Evolutionary conservation across 2,329 filamentous ascomycete genomes (phyloP).

Genomic region (Aspergillus sp.): DNA sequence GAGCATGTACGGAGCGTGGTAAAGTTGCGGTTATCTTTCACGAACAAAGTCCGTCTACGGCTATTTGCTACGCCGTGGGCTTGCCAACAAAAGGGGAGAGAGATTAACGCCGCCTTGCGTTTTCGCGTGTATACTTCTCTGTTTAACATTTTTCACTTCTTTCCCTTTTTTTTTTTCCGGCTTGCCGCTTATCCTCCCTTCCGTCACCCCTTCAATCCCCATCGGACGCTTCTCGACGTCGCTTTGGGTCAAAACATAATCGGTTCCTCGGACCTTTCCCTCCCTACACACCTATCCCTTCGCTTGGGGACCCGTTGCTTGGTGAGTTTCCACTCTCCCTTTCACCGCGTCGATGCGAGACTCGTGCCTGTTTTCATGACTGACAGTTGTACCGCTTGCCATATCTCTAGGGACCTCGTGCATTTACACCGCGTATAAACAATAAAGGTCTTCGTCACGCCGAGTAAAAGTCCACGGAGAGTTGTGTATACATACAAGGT

Average conservation of each 20-base stretch:
- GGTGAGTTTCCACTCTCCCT: not conserved
- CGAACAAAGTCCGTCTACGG: conserved; percentile 24
- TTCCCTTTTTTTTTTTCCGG: conserved; percentile 7
- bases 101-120: conserved; percentile 37
- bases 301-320: conserved; percentile 20
- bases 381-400: conserved; percentile 24
- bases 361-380: conserved; percentile 11
- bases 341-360: not conserved
- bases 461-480: not conserved
- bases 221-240: conserved; percentile 32
- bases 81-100: conserved; percentile 36
- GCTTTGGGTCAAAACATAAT: conserved; percentile 21
- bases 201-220: conserved; percentile 27
- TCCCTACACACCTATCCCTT: conserved; percentile 21
- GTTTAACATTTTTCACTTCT: conserved; percentile 25
- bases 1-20: conserved; percentile 45
- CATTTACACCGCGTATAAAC: conserved; percentile 6
- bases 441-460: not conserved
- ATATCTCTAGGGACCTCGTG: conserved; percentile 33
- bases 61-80: conserved; percentile 25
- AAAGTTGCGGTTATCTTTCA: conserved; percentile 32
- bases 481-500: conserved; percentile 18
- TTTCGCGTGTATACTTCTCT: conserved; percentile 18
- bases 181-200: conserved; percentile 25
- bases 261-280: conserved; percentile 13